These are phyloP conservation scores for Boechera divaricarpa DNA, from an alignment of 345 rosid species.

Conservation along the genomic window DNA sequence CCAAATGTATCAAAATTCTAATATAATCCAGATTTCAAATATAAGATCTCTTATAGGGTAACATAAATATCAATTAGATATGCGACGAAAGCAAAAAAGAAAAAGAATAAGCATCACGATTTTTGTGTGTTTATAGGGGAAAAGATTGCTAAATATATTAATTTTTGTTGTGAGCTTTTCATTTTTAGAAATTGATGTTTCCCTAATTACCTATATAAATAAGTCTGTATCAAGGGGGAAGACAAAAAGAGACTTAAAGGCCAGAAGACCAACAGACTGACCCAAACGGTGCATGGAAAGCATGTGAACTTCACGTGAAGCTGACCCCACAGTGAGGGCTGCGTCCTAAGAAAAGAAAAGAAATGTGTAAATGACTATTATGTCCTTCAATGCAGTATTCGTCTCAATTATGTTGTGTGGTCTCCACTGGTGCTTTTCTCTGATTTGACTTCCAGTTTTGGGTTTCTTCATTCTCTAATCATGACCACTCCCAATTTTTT, in stretches of 20 bases:
- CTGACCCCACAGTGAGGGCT: constrained; percentile 18
- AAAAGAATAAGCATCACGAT: neutral
- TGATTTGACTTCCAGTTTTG: constrained; percentile 28
- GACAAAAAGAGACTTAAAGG: constrained; percentile 19
- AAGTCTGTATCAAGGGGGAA: constrained; percentile 4
- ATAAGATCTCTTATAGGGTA: neutral
- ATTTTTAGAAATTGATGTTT: neutral
- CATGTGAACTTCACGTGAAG: constrained; percentile 66
- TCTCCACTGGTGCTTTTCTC: constrained; percentile 25
- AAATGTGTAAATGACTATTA: neutral
- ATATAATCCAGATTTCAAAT: neutral
- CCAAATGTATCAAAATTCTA: neutral
- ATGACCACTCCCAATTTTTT: constrained; percentile 32
- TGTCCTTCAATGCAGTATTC: neutral
- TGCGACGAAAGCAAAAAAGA: neutral
- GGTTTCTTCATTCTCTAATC: constrained; percentile 34
- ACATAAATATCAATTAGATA: too few relatives aligned
- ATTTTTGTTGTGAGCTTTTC: neutral
- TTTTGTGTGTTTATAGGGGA: neutral
- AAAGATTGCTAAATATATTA: neutral
- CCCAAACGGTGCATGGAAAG: constrained; percentile 31
- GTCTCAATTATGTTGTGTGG: constrained; percentile 9
- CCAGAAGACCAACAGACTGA: constrained; percentile 13
- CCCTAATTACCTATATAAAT: neutral
- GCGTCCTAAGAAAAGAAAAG: neutral